Conservation (phyloP, 176 grass and related monocot species). For the Hyparrhenia diplandra region DNA sequence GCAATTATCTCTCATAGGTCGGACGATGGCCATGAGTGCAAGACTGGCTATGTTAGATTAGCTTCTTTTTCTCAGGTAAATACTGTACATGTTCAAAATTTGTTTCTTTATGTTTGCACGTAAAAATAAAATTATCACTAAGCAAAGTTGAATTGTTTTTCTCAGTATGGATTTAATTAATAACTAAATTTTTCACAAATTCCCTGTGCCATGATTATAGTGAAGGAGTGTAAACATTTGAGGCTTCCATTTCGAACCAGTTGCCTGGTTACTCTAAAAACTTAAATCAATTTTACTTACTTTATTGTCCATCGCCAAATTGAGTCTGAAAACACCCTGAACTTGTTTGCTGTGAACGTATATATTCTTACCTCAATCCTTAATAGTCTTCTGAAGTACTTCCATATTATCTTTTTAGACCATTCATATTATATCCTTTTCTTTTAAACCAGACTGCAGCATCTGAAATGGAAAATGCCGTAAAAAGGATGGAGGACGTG, state of each 20-base stretch:
- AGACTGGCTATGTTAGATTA: conserved; percentile 86
- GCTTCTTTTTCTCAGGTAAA: conserved; percentile 89
- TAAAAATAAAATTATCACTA: too few species aligned
- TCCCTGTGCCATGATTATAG: not conserved
- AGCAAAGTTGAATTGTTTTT: too few species aligned
- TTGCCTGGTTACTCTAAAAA: not conserved
- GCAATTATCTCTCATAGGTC: conserved; percentile 77
- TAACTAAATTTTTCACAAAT: conserved; percentile 14
- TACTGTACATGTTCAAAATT: too few species aligned
- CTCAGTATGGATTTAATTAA: too few species aligned
- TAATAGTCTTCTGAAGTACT: conserved; percentile 1
- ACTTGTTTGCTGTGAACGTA: not conserved
- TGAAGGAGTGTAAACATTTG: not conserved
- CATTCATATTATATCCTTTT: not conserved
- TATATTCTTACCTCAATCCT: not conserved
- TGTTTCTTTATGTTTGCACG: too few species aligned
- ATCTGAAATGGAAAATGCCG: conserved; percentile 87
- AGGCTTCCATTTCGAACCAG: not conserved
- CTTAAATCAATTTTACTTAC: not conserved
- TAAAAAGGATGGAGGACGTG: conserved; percentile 74
- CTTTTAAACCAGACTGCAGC: conserved; percentile 76
- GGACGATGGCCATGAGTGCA: conserved; percentile 58
- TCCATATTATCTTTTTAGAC: not conserved
- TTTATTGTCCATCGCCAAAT: not conserved
- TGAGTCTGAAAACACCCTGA: conserved; percentile 1